Percentiles rank a stretch among this genome's conserved stretches.
phyloP scores from a whole-genome alignment of 306 rosid species.

The Vigna nakashimae region DNA sequence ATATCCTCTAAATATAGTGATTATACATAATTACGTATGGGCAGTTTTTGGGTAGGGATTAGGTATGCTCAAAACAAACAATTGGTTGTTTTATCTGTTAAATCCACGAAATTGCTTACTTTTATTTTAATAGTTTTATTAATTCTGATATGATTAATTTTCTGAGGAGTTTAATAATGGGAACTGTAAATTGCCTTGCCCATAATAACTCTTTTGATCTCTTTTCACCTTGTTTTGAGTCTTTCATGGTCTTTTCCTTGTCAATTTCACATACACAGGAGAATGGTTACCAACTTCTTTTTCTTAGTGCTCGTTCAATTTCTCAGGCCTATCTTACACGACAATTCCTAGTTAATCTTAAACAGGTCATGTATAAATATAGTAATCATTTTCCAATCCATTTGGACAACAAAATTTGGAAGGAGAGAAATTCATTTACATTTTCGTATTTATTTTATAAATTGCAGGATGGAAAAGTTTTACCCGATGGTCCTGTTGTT shows the following conservation, averaged over 20 bases:
- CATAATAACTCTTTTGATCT: not conserved
- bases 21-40: conserved; percentile 23
- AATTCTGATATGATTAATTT: conserved; percentile 10
- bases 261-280: conserved; percentile 65
- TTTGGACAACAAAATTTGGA: conserved; percentile 16
- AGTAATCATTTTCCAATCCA: conserved; percentile 38
- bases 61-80: conserved; percentile 22
- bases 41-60: conserved; percentile 28
- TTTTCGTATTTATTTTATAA: conserved; percentile 37
- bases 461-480: conserved; percentile 85
- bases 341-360: conserved; percentile 88
- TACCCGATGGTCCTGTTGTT: conserved; percentile 96
- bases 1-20: conserved; percentile 35
- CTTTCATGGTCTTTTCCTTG: conserved; percentile 19
- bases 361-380: conserved; percentile 68
- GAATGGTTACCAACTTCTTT: conserved; percentile 93
- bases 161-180: not conserved
- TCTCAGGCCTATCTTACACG: conserved; percentile 90
- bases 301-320: conserved; percentile 97
- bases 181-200: conserved; percentile 13
- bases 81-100: conserved; percentile 39
- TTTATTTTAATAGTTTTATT: not conserved
- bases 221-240: conserved; percentile 18
- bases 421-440: conserved; percentile 6
- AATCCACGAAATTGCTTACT: conserved; percentile 34